These are phyloP conservation scores for Durusdinium trenchii DNA, from an alignment of 73 alveolate genomes.

Conservation along the genomic window DNA sequence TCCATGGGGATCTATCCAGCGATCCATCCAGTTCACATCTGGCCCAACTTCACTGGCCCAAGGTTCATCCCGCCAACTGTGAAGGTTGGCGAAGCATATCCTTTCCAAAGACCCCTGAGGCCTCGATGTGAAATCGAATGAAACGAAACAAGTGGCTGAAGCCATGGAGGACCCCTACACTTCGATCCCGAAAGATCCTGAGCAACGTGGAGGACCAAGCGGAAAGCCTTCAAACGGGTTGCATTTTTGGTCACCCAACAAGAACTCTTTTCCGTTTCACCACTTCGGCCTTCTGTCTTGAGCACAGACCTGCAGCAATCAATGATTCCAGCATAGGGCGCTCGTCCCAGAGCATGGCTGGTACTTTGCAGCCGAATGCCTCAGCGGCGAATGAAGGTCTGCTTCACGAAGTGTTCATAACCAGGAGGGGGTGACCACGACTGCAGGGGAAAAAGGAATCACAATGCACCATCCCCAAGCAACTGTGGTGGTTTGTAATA, in stretches of 20 bases:
- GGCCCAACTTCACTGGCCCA: background rate
- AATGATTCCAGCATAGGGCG: slow-evolving; percentile 39
- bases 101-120: slow-evolving; percentile 79
- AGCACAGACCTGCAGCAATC: slow-evolving; percentile 62
- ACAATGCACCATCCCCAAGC: no score
- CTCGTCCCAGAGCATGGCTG: slow-evolving; percentile 54
- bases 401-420: no score
- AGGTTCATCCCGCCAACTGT: slow-evolving; percentile 75
- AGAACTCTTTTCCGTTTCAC: background rate
- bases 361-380: slow-evolving; percentile 92
- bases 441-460: no score
- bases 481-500: no score
- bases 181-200: background rate
- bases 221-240: background rate
- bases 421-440: no score
- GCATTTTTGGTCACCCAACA: background rate
- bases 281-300: slow-evolving; percentile 59
- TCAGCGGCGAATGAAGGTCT: no score
- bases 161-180: background rate
- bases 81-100: slow-evolving; percentile 86
- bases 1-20: no score
- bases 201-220: background rate
- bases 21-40: background rate
- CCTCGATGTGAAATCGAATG: background rate
- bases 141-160: background rate